These are phyloP conservation scores for Alternaria incomplexa DNA, from an alignment of 2,329 filamentous ascomycete genomes.

Conservation along the genomic window DNA sequence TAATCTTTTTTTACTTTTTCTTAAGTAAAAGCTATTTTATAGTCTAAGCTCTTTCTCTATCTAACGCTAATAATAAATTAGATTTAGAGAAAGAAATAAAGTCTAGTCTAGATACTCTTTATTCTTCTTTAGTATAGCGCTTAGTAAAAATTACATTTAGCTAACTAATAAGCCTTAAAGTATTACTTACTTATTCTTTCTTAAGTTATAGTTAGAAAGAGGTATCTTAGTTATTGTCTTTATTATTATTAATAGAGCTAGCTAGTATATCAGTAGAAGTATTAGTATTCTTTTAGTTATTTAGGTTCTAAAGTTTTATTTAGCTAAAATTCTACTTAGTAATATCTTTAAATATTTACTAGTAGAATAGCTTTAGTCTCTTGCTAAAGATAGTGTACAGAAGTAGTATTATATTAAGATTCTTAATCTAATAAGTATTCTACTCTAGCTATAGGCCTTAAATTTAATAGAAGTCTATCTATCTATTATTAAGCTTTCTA, in stretches of 20 bases:
- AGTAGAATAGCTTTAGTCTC: background rate
- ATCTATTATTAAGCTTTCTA: no score
- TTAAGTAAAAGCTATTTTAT: no score
- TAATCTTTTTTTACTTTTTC: no score
- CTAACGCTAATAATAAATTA: background rate
- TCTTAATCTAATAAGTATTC: background rate
- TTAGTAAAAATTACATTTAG: background rate
- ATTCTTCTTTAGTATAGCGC: background rate
- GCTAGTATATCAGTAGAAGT: background rate
- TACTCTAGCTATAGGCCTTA: background rate
- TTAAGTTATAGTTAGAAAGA: background rate
- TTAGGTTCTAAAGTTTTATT: background rate
- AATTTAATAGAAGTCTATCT: no score
- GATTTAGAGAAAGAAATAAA: background rate
- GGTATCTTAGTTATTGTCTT: background rate
- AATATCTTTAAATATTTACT: background rate
- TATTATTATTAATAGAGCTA: background rate
- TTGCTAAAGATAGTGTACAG: background rate
- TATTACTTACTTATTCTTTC: background rate
- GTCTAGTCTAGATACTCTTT: background rate
- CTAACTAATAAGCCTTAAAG: background rate
- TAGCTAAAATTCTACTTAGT: background rate
- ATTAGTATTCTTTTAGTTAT: background rate
- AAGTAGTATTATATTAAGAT: background rate
- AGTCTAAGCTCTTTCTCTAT: no score